Evolutionary conservation across 148 eudicot species (phyloP), one percentile per base, ranked within the genome.

Genomic region (Heliosperma pusillum): DNA sequence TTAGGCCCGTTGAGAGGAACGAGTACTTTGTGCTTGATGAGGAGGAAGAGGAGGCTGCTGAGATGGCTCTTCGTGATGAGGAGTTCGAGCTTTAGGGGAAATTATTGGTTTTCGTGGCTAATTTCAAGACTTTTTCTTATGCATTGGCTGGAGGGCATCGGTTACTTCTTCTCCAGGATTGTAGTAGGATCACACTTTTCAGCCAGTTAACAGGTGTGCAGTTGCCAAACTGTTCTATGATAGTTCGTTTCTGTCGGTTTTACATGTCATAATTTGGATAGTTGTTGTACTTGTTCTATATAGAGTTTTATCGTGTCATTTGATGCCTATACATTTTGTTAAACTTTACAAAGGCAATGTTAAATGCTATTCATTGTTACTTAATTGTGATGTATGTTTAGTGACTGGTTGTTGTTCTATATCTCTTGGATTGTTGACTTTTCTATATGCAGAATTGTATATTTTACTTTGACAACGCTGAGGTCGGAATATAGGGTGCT

Each of bases 1-100:
- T 94, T 78, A 87, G 93, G 93, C 98, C 98, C 5, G 93, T 86
- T 68, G 98, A 94, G 92, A 90, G 75, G 86, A 94, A 94, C 53
- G 93, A 90, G 86, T 94, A 91, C 68, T 91, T 94, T 77, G 96
- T 66, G 11, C 88, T 94, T 71, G 96, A 94, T 75, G 93, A 94
- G 10, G 96, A 91, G 55, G 98, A 91, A 26, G 98, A 94, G 75
- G 92, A 91, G 79, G 96, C 96, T 47, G 98, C 98, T 21, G 97
- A 91, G 83, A 79, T 94, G 90, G 98, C 97, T 69, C 91, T 91
- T 63, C 73, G 87, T n/a, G 91, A 87, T 50, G 97, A 91, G 74
- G 97, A 91, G 70, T 91, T 89, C 71, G 97, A 91, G 82, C 97
- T 91, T 75, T 91, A 85, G 86, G 30, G 22, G 24, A 15, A 22